Evolutionary conservation across 2,329 filamentous ascomycete species (phyloP).

Genomic region (Lizonia empirigonia): DNA sequence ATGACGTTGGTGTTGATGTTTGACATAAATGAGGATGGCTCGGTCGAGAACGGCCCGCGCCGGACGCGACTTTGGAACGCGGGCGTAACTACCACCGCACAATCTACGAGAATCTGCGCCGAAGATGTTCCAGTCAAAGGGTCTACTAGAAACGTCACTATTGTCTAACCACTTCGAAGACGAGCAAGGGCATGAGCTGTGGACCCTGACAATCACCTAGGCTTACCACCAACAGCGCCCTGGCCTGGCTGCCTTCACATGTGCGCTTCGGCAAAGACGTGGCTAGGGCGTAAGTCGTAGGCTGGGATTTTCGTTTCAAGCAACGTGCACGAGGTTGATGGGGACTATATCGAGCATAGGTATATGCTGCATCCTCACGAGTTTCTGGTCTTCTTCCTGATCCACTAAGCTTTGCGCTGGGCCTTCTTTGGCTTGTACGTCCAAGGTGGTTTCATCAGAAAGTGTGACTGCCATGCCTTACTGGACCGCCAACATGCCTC

Average conservation of each 20-base stretch:
- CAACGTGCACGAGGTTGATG: constrained; percentile 1
- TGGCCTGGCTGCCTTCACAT: background rate
- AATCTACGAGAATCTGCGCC: background rate
- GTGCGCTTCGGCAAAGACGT: background rate
- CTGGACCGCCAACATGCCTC: background rate
- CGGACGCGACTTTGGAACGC: constrained; percentile 9
- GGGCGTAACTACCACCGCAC: no score
- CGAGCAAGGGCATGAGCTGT: background rate
- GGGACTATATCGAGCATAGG: background rate
- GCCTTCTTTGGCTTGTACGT: background rate
- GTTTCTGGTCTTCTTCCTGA: background rate
- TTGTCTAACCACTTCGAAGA: background rate
- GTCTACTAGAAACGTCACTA: background rate
- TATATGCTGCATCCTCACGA: background rate
- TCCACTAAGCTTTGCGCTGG: background rate
- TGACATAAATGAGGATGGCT: background rate
- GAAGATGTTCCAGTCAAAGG: background rate
- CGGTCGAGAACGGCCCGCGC: constrained; percentile 12
- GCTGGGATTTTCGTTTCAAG: constrained; percentile 1
- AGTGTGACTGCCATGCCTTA: background rate
- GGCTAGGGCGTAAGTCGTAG: background rate
- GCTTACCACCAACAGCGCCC: background rate
- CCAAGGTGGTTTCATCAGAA: background rate
- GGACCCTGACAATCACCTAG: background rate
- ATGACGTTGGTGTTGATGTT: constrained; percentile 17